A percentile compares a stretch with the other conserved stretches of the same genome.
Evolutionary conservation across 805 yeast species (phyloP).

Genomic region (Nakazawaea molendinolei): DNA sequence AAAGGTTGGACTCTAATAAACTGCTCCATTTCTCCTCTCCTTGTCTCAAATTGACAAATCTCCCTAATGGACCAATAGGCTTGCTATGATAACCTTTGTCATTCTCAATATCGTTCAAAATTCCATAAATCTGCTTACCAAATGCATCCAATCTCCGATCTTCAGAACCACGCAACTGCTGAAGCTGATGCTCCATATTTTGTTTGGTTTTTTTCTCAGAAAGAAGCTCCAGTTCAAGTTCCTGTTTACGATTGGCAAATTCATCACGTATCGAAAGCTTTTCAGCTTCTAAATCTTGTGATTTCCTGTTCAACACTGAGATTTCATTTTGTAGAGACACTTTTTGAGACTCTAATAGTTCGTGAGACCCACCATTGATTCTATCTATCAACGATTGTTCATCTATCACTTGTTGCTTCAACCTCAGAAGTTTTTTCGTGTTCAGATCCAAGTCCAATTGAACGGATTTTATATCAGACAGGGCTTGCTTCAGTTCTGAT

Average conservation of each 20-base stretch:
- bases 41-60: conserved; percentile 46
- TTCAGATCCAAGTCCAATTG: too few species aligned
- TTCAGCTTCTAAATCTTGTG: not conserved
- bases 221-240: conserved; percentile 5
- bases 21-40: conserved; percentile 52
- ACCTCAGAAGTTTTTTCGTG: too few species aligned
- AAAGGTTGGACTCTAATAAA: conserved; percentile 47
- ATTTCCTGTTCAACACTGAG: conserved; percentile 12
- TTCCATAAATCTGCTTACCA: conserved; percentile 35
- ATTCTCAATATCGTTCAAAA: conserved; percentile 35
- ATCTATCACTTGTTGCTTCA: too few species aligned
- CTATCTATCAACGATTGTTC: conserved; percentile 35
- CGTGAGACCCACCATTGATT: conserved; percentile 38
- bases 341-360: conserved; percentile 21
- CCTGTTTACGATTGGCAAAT: not conserved
- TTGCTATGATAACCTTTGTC: conserved; percentile 32
- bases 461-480: too few species aligned
- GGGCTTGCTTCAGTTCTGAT: too few species aligned
- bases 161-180: conserved; percentile 21
- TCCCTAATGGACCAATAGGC: conserved; percentile 84
- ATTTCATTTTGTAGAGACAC: conserved; percentile 15
- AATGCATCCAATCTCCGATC: conserved; percentile 40
- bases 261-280: conserved; percentile 1
- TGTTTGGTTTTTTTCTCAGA: conserved; percentile 22
- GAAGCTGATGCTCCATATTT: conserved; percentile 18